Evolutionary conservation across 441 rosid species (phyloP), one percentile per base, ranked within the genome.

Genomic region (Adansonia madagascariensis): DNA sequence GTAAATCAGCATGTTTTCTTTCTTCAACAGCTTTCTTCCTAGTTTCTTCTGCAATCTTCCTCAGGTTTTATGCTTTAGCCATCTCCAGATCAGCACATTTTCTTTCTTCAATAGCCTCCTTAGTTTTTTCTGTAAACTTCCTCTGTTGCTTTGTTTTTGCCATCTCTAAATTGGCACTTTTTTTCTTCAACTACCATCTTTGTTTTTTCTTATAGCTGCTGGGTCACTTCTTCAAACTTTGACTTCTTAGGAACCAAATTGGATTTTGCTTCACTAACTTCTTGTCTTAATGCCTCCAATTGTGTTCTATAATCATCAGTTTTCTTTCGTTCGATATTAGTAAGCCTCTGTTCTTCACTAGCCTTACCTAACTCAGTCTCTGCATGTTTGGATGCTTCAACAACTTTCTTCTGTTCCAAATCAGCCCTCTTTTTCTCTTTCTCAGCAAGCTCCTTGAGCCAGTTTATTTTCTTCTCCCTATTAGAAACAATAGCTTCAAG

Each of bases 371-470:
- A 87, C 81, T 88, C 89, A 53, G 72, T 77, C 76, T 80, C 71
- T 73, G 82, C 44, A 14, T 20, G 74, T 69, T 79, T 77, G 70
- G 69, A 71, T 52, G 86, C 83, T 80, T 85, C 89, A 44, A 71
- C 79, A 64, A 87, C 79, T 15, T 79, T 82, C 80, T 82, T 85
- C 83, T 73, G 82, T 71, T 79, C 89, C n/a, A 76, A 81, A 85
- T 88, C 88, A 44, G 88, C 94, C 87, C 87, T 87, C 50, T n/a
- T 20, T 71, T 85, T 91, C 86, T 91, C 97, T 77, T 87, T 87
- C 83, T 80, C 88, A 24, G 86, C 83, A 74, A 90, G 92, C 27
- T 84, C 83, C 83, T 86, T 89, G 3, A 92, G 85, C 65, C 52
- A 77, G 61, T 6, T 75, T 59, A 92, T 90, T 80, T 89, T 89